Base-by-base conservation (phyloP, 371 early-diverging fungal genomes). In the Mucor racemosus region DNA sequence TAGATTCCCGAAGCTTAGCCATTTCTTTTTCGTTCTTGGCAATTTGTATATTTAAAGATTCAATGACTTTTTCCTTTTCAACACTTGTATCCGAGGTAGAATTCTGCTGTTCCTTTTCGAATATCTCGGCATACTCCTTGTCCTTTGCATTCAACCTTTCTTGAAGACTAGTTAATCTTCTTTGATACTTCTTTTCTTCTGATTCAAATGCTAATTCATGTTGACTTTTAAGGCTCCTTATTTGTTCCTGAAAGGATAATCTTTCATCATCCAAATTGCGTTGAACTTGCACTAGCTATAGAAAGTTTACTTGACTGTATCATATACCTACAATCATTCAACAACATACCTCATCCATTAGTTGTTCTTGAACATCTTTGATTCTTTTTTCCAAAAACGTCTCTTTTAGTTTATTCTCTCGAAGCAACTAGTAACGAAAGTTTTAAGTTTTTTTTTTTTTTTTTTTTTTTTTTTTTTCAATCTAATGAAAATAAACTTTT, bases 331-430 rank as follows among this genome's bases (percentile, higher is more conserved):
- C 21, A 5, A 6, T 19, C 31, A 42, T 35, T n/a, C 7, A 58
- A 9, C 6, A 13, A 14, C 44, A 48, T 74, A 77, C 77, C 35
- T 75, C 61, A 4, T 48, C 44, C 64, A 71, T 58, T 5, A 70
- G 39, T 14, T 58, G 42, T 11, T 68, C 48, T 60, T 77, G 71
- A 8, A 70, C 64, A 39, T 72, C 72, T 26, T 71, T 73, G 5
- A 75, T 42, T 11, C 73, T 69, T 36, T 75, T 75, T 31, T 77
- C 78, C 19, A 68, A 33, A 4, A 68, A 35, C 0, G 61, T 35
- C 58, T 77, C 78, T 54, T 75, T 77, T 46, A 72, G 33, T 48
- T 73, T 77, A 10, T 75, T 68, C 65, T 77, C 75, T 50, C 66
- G 66, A 35, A 77, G 66, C 44, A 77, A 55, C 78, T 77, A 65